Conservation (phyloP, 179 eudicot species). For the Silene vulgaris region DNA sequence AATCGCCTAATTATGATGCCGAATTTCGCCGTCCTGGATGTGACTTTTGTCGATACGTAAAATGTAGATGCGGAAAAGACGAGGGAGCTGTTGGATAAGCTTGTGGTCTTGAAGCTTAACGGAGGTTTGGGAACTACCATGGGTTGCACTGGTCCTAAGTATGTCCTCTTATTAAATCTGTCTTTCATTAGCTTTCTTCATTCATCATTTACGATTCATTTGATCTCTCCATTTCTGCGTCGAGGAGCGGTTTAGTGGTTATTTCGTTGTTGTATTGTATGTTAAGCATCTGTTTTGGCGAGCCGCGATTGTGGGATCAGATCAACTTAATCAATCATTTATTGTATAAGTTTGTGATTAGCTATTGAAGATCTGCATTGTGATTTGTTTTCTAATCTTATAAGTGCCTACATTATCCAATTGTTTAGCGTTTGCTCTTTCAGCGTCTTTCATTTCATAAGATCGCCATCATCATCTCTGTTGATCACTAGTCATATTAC, state of each 20-base stretch:
- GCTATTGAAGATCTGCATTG: neutral
- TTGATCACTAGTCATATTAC: too few relatives aligned
- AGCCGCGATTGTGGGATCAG: too few relatives aligned
- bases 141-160: conserved; percentile 99
- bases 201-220: too few relatives aligned
- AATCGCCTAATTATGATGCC: neutral
- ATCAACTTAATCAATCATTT: neutral
- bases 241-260: neutral
- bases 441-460: neutral
- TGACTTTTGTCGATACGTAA: neutral
- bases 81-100: conserved; percentile 77
- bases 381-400: neutral
- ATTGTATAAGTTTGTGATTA: too few relatives aligned
- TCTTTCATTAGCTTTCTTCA: conserved; percentile 4
- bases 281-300: neutral
- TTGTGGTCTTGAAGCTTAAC: conserved; percentile 96
- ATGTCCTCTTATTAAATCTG: conserved; percentile 27
- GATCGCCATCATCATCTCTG: too few relatives aligned
- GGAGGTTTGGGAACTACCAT: conserved; percentile 99
- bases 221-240: neutral
- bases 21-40: neutral
- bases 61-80: conserved; percentile 61
- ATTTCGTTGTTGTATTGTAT: too few relatives aligned
- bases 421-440: neutral
- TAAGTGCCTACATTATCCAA: neutral